phyloP scores from a whole-genome alignment of 2,329 filamentous ascomycete genomes.

The Cercospora brassicicola region DNA sequence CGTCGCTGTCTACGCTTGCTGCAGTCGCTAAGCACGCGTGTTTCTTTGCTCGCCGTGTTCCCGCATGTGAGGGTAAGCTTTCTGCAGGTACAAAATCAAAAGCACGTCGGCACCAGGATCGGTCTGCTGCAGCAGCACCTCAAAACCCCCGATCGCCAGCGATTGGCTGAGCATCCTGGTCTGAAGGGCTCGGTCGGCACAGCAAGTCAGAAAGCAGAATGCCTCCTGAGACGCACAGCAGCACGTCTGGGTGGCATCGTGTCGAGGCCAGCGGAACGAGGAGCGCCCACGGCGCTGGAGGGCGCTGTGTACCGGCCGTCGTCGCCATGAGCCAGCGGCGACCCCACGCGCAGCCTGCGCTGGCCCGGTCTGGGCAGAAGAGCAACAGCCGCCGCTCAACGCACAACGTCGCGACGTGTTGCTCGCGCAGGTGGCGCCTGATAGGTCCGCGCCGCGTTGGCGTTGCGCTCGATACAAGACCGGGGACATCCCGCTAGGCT shows the following conservation, averaged over 20 bases:
- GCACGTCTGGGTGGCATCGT: neutral
- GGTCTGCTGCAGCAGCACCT: neutral
- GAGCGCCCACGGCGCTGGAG: too few species aligned
- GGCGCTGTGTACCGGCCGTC: neutral
- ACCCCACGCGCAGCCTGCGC: too few species aligned
- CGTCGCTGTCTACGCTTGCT: too few species aligned
- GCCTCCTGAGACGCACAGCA: conserved; percentile 6
- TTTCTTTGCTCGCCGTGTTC: neutral
- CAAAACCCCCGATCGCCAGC: neutral
- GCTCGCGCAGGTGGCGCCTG: neutral
- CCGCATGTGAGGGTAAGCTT: neutral
- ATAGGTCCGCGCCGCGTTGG: neutral
- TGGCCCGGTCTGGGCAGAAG: too few species aligned
- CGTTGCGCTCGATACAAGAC: neutral
- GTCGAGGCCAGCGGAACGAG: neutral
- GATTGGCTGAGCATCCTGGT: neutral
- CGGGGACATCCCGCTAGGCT: too few species aligned
- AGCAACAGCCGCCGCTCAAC: too few species aligned
- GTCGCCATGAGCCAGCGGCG: neutral
- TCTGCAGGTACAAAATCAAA: neutral
- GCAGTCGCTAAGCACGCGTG: neutral
- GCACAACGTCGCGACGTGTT: too few species aligned
- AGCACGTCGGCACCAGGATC: neutral
- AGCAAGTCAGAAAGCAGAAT: neutral
- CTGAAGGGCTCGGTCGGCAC: neutral